Evolutionary conservation across 2,329 filamentous ascomycete species (phyloP), one percentile per base, ranked within the genome.

Genomic region (Fusarium acutatum): DNA sequence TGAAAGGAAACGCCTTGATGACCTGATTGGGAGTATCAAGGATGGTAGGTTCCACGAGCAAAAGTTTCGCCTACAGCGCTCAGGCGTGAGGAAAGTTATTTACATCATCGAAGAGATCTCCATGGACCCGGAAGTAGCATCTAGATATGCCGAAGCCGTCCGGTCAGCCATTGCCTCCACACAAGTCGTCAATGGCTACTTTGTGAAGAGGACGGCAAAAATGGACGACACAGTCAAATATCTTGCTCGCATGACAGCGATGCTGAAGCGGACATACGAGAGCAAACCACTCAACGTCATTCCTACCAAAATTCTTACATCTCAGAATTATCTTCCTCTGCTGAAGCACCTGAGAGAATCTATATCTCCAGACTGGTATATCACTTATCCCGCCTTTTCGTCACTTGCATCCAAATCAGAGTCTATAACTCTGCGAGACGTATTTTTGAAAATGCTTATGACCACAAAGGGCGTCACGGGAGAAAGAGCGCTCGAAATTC

Each of bases 371-470:
- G 85, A 86, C 7, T 90, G 90, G 78, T 87, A 91, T 76, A 88
- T 94, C 67, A 93, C 88, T 17, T 95, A 94, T 75, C 83, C 87
- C 0, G 91, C 91, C 0, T 95, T 96, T 79, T 89, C 91, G 1
- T 90, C 90, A 2, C 82, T 96, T 49, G 90, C 90, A 2, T 93
- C 91, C 14, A 96, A 96, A 80, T 94, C 92, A 1, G 92, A 93
- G 59, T 88, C 88, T 66, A 88, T 94, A 75, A 93, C 93, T 0
- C 83, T 96, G 15, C 86, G 92, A 62, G 94, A 96, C 75, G 81
- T 95, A 1, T 96, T 90, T 75, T 83, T 96, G 32, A 95, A 95
- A 81, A 96, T 96, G 93, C 86, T 96, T 53, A 95, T 96, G 93
- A 94, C 92, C 71, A 94, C 89, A 4, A 88, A 88, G 61, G 92